Base-by-base conservation (phyloP, 2,329 filamentous ascomycete genomes). In the Peltaster fructicola region DNA sequence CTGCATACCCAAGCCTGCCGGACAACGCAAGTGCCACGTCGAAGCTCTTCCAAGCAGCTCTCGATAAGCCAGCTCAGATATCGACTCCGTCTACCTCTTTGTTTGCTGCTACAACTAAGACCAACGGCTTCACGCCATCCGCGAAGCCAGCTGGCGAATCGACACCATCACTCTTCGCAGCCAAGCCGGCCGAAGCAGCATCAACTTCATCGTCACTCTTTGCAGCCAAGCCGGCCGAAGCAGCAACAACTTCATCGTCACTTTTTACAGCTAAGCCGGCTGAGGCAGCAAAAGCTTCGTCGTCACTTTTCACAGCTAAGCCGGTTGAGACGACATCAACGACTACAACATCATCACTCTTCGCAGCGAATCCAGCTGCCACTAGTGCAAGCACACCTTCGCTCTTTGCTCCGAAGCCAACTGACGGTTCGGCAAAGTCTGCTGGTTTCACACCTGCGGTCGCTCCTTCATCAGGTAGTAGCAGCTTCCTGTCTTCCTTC, bases 401-500 rank as follows among this genome's bases (percentile, higher is more conserved):
- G 10, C 10, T 5, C 6, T 24, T 24, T 9, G 15, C 21, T 8
- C 26, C 26, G 7, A 27, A 22, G 7, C 21, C 21, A 8, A 15
- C 17, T 11, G 21, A 21, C 8, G 17, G 17, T n/a, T 7, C 26
- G 3, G 26, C 14, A 8, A 28, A 15, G 21, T 14, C 26, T 20
- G 26, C 17, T 10, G 26, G 26, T 5, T 28, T 28, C 14, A 29
- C 27, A 21, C 30, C 32, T 3, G 33, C 27, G 5, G 34, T 38
- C 15, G 19, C 25, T 12, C 34, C 37, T 6, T 30, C 40, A 8
- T 16, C 44, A 6, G 38, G 37, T 24, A 28, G 30, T 8, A 38
- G 38, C 5, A 45, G 54, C 29, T 59, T 60, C 36, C 40, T 57
- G 25, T 44, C 46, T 10, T 46, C 57, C 6, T 61, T 61, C 32